Percentiles rank a stretch among this genome's conserved stretches.
Conservation (phyloP, 306 rosid species). For the Hylodesmum podocarpum region DNA sequence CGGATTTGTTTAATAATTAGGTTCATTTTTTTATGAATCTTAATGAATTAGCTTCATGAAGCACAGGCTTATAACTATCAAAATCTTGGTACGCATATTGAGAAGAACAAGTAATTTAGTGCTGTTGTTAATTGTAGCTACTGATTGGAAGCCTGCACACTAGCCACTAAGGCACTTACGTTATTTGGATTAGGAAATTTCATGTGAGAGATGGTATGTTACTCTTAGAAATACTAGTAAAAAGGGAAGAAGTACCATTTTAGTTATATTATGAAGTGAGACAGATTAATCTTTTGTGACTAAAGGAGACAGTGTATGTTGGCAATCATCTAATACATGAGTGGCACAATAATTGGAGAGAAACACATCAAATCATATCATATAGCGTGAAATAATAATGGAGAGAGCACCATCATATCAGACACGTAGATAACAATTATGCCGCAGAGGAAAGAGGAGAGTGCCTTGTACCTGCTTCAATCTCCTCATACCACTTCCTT, state of each 20-base stretch:
- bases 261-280: conserved; percentile 1
- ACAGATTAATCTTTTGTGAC: conserved; percentile 15
- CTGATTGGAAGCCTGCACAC: background rate
- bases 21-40: too few species aligned
- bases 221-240: background rate
- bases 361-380: conserved; percentile 52
- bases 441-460: conserved; percentile 23
- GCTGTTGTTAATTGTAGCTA: too few species aligned
- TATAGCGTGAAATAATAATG: conserved; percentile 33
- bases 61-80: background rate
- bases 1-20: background rate
- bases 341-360: conserved; percentile 44
- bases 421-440: conserved; percentile 43
- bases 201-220: background rate
- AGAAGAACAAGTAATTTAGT: background rate
- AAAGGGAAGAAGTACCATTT: conserved; percentile 9
- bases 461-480: conserved; percentile 20
- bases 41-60: background rate
- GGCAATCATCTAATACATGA: conserved; percentile 43
- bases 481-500: background rate
- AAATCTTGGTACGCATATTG: background rate
- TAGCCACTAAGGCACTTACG: background rate
- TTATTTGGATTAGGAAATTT: conserved; percentile 13
- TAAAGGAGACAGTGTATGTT: conserved; percentile 38
- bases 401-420: conserved; percentile 36